Evolutionary conservation across 202 grass and related monocot genomes (phyloP).

Genomic region (Bolboschoenoplectus hybrid): DNA sequence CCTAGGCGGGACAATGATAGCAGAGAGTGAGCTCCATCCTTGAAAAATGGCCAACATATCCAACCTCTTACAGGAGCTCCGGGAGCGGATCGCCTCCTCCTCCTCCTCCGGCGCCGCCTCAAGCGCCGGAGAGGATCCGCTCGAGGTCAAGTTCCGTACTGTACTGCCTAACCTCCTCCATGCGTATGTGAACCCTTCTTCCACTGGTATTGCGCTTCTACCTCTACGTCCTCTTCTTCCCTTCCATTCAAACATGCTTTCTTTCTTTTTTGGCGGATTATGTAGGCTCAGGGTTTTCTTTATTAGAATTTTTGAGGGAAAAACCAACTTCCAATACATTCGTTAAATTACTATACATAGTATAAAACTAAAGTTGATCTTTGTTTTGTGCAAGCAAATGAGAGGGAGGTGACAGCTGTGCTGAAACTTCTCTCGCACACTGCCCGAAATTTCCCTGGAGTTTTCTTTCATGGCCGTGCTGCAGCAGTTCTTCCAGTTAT

Average conservation of each 20-base stretch:
- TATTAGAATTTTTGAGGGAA: neutral
- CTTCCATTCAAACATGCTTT: neutral
- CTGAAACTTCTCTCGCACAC: constrained; percentile 72
- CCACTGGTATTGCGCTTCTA: constrained; percentile 42
- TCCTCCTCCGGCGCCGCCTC: constrained; percentile 33
- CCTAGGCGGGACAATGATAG: neutral
- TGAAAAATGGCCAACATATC: constrained; percentile 57
- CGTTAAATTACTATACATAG: neutral
- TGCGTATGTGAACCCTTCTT: constrained; percentile 64
- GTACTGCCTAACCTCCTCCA: constrained; percentile 88
- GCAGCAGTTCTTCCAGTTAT: constrained; percentile 74
- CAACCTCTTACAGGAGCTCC: constrained; percentile 67
- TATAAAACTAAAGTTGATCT: neutral
- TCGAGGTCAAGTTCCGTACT: constrained; percentile 75
- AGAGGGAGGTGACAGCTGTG: constrained; percentile 71
- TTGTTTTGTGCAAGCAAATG: constrained; percentile 49
- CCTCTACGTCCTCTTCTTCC: neutral
- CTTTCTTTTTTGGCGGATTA: neutral
- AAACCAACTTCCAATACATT: neutral
- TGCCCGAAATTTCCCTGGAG: constrained; percentile 72
- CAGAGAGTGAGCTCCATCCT: constrained; percentile 6
- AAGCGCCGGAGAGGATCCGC: constrained; percentile 41
- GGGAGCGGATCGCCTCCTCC: constrained; percentile 60
- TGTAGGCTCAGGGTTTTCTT: neutral
- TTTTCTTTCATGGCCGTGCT: constrained; percentile 76